Base-by-base conservation (phyloP, 2,329 filamentous ascomycete genomes). In the Alternaria sp. region DNA sequence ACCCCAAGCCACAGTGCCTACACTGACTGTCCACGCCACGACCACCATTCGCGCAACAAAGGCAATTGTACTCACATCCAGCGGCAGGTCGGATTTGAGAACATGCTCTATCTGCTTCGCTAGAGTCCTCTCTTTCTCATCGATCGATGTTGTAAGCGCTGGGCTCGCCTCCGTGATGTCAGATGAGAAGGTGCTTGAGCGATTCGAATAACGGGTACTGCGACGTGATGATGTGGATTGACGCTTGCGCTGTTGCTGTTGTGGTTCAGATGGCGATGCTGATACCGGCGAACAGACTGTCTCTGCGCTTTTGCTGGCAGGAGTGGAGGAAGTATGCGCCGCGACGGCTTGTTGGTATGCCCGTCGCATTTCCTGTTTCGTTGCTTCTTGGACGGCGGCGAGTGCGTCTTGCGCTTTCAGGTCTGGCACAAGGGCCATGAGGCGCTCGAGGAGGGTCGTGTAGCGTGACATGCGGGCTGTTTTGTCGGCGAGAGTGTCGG, bases 21-120 rank as follows among this genome's bases (percentile, higher is more conserved):
- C 76, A 43, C 73, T 74, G 36, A 71, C 26, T 28, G 74, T 75
- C 77, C 77, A 79, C 1, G 75, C 77, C 7, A 75, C 76, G 47
- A 78, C 15, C 19, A 79, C 68, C 58, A 78, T 55, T 8, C 74
- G 47, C 12, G 74, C 73, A 0, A 79, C 71, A 36, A 51, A 57
- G 0, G 73, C 73, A 10, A 78, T 57, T 1, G 43, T 71, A 9
- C 68, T 57, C 2, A 79, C 55, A 45, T 67, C 63, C 10, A 78
- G 60, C 9, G 77, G 76, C 8, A 78, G 40, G 0, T 71, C 65
- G 0, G 55, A 21, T 57, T 78, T 79, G 6, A 79, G 61, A 0
- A 78, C 62, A 0, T 28, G 28, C 49, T 79, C 77, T 7, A 75
- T 32, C 51, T 73, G 65, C 47, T 61, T 67, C 0, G 70, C 75